Evolutionary conservation across 2,329 filamentous ascomycete species (phyloP), one percentile per base, ranked within the genome.

Genomic region (Escovopsis sp.): DNA sequence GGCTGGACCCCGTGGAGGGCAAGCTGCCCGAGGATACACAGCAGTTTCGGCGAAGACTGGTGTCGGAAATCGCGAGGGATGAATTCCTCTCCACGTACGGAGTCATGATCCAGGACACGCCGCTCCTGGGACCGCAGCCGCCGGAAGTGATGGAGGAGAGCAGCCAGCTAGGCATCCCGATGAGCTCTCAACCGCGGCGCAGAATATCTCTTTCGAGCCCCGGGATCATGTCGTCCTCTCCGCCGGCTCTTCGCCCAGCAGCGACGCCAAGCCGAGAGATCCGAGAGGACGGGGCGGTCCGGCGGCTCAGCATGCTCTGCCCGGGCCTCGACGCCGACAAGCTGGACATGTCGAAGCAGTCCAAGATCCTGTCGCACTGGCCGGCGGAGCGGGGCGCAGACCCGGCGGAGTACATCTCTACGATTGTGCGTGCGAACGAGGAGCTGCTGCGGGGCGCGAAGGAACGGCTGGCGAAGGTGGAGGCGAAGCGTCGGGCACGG

Each of bases 331-430:
- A 44, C 11, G 29, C 48, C 1, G 47, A 45, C 2, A 48, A 46
- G 16, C 38, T 53, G 34, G 47, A 45, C 5, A 39, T 43, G 6
- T 45, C 47, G 14, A 53, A 50, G 25, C 43, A 47, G 18, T 48
- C 53, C 3, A 46, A 41, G 4, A 38, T 62, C 2, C 45, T 64
- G 2, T 48, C 54, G 5, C 52, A 52, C 40, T 64, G 61, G 61
- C 60, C 60, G 1, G 45, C 48, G 2, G 49, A 59, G 32, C 53
- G 54, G 7, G 60, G 57, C 14, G 44, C 53, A 3, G 46, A 50
- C 14, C 52, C 51, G 2, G 46, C 48, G 5, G 45, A 48, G 28
- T 64, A 64, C 36, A 39, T 58, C 3, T 62, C 60, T 13, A 60
- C 55, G 27, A 51, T 62, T 15, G 50, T 52, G 6, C 38, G 51